Evolutionary conservation across 805 yeast species (phyloP).

Genomic region (Pichia eremophila): DNA sequence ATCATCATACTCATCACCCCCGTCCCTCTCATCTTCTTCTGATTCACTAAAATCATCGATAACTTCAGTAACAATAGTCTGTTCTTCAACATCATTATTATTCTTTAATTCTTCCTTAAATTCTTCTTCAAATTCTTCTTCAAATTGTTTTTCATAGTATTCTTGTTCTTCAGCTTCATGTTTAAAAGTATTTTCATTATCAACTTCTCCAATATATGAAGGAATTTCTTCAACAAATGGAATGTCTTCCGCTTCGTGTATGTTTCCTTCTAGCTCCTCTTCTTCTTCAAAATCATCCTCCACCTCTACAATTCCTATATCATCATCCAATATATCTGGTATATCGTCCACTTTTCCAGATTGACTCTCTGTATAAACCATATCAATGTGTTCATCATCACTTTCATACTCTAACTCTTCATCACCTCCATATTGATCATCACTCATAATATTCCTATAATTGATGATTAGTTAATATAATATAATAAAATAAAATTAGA

Average conservation of each 20-base stretch:
- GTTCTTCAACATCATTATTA: no score
- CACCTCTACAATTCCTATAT: neutral
- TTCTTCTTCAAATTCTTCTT: neutral
- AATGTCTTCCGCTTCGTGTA: no score
- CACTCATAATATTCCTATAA: no score
- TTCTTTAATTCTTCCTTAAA: neutral
- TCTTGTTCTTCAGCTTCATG: neutral
- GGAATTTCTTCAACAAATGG: neutral
- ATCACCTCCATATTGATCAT: constrained; percentile 5
- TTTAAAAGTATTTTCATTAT: neutral
- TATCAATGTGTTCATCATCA: constrained; percentile 17
- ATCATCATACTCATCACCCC: no score
- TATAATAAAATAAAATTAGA: no score
- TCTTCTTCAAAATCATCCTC: neutral
- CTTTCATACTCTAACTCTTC: constrained; percentile 26
- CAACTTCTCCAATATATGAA: neutral
- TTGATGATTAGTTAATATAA: no score
- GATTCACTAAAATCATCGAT: constrained; percentile 4
- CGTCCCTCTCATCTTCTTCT: neutral
- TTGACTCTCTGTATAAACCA: constrained; percentile 1
- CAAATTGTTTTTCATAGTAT: neutral
- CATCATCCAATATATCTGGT: neutral
- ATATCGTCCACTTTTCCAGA: neutral
- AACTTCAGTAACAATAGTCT: neutral
- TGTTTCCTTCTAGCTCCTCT: constrained; percentile 1